These are phyloP conservation scores for Leishmania lainsoni DNA, from an alignment of 208 protist species.

Conservation along the genomic window DNA sequence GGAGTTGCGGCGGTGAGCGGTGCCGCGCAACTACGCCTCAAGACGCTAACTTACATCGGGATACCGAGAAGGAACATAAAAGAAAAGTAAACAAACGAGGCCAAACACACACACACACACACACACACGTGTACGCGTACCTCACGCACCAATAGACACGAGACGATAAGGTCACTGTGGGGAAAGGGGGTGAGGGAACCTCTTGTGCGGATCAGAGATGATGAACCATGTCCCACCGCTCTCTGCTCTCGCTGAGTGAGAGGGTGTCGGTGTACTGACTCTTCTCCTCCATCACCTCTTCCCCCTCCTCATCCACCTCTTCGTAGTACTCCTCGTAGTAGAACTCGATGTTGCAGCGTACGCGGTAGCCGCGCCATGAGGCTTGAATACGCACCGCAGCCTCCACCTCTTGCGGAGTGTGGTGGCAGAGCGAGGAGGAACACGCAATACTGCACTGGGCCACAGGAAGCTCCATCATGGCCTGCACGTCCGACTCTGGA, in stretches of 20 bases:
- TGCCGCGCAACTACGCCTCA: not conserved
- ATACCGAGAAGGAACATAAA: not conserved
- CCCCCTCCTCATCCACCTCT: slow-evolving; percentile 28
- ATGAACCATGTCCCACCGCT: not conserved
- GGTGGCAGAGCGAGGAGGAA: not conserved
- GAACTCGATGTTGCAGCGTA: slow-evolving; percentile 47
- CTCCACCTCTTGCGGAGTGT: slow-evolving; percentile 19
- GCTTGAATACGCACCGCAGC: slow-evolving; percentile 51
- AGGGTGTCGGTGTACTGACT: not conserved
- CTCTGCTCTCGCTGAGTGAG: not conserved
- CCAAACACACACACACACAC: not conserved
- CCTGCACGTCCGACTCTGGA: not conserved
- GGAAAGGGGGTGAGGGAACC: not conserved
- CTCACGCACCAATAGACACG: not conserved
- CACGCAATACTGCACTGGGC: slow-evolving; percentile 1
- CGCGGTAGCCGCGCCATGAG: slow-evolving; percentile 57
- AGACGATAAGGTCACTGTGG: not conserved
- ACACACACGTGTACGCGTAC: not conserved
- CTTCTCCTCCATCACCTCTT: slow-evolving; percentile 4
- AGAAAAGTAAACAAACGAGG: not conserved
- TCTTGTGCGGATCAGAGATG: not conserved
- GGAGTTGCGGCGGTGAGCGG: not conserved
- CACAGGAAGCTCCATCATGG: not conserved
- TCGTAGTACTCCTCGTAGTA: slow-evolving; percentile 66
- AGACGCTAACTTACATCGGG: not conserved